Evolutionary conservation across 2,329 filamentous ascomycete genomes (phyloP), one percentile per base, ranked within the genome.

Genomic region (Drechslerella coelobrocha): DNA sequence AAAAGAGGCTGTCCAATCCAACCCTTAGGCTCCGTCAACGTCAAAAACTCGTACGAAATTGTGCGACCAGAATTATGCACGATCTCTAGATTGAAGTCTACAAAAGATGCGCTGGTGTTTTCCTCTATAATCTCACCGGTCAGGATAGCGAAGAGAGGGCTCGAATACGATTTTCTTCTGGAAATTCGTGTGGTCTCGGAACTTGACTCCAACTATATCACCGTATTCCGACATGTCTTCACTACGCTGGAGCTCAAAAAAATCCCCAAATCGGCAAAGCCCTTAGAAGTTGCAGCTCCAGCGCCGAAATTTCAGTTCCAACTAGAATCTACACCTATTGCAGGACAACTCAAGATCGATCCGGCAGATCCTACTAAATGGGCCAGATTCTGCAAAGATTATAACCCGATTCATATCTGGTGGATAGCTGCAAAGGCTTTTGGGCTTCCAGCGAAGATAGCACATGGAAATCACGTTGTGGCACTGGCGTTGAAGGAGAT

Each of bases 341-440:
- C 7, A 3, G 43, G 57, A 7, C n/a, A 39, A 21, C n/a, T 62
- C 1, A 10, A 41, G 7, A 27, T 69, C 24, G 41, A 31, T 6
- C 52, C 24, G 43, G 31, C 23, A 6, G 57, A 37, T 17, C 65
- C 65, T 12, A 45, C n/a, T 27, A 56, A 62, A 12, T 69, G 65
- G 57, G 65, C 65, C 2, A 69, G 57, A 19, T 29, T 69, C 24
- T 69, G 65, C 27, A 69, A 69, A 7, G 65, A 69, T 26, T 69
- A 69, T 39, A 69, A 69, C 29, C 56, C 57, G 2, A 62, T 69
- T 47, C 65, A 69, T 53, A 62, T 48, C 7, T 69, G n/a, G 34
- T 47, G 56, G 1, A n/a, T 69, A 12, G 65, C 65, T 26, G 65
- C 56, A 24, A 61, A 52, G 27, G 21, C 57, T 8, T 69, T 51